Evolutionary conservation across 345 rosid genomes (phyloP), one percentile per base, ranked within the genome.

Genomic region (rapeseed (Brassica napus)): DNA sequence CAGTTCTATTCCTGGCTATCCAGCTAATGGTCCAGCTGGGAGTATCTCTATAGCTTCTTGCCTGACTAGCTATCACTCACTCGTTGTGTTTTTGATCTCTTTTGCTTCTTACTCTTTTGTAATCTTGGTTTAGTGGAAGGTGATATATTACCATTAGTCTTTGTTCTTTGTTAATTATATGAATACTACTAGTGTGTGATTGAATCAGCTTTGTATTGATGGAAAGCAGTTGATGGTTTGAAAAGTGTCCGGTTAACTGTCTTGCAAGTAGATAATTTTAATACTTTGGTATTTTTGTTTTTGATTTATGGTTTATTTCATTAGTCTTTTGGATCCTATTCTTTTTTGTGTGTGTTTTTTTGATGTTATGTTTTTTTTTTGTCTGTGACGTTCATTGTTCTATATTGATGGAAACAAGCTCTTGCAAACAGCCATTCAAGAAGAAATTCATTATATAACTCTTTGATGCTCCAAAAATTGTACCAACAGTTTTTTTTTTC

Each of bases 1-100:
- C 15, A 92, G 92, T 28, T 82, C 90, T 0, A 80, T 88, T 54
- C 92, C 97, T 6, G 89, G 89, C 8, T 6, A 84, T 69, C 89
- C 92, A 31, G 86, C 88, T 35, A 78, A 74, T 24, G 87, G 90
- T 15, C 98, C 97, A 16, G 70, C 79, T 1, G 89, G 93, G 68
- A 85, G 93, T 68, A 24, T 84, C 55, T 83, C 94, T 2, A 76
- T 52, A 5, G 91, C 93, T 47, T 82, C 81, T 71, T 61, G 82
- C 6, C 26, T 78, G 75, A 44, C 59, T 74, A 86, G 85, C 78
- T 81, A 26, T 49, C 37, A 69, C 72, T 64, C 79, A 15, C 7
- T 54, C 34, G 0, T 79, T 68, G 65, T 15, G 42, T 42, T 69
- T 32, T 42, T 75, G 7, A 64, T 80, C 54, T 75, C 62, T 54